Conservation (phyloP, 2,329 filamentous ascomycete species). For the Epichloe hybrida region DNA sequence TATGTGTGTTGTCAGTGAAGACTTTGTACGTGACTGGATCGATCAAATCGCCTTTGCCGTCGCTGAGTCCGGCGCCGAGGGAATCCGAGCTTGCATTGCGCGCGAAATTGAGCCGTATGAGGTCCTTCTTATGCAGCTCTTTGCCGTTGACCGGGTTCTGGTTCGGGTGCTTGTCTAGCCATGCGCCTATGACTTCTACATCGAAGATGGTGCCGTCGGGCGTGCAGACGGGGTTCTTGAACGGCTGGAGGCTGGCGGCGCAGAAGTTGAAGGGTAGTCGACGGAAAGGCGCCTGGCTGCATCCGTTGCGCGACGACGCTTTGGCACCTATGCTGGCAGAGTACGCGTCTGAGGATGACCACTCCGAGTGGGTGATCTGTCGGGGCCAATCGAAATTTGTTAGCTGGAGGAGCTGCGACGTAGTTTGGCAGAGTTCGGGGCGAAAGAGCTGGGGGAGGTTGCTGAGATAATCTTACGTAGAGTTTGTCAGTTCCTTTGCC, state of each 20-base stretch:
- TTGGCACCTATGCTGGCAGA: slow-evolving; percentile 65
- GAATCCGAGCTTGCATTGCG: slow-evolving; percentile 65
- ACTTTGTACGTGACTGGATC: slow-evolving; percentile 97
- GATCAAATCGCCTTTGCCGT: slow-evolving; percentile 64
- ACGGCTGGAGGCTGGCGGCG: slow-evolving; percentile 88
- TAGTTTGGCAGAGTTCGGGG: background rate
- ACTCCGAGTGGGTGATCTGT: slow-evolving; percentile 89
- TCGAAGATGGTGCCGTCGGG: slow-evolving; percentile 82
- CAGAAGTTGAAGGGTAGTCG: slow-evolving; percentile 97
- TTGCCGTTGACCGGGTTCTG: slow-evolving; percentile 83
- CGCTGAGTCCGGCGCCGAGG: slow-evolving; percentile 31
- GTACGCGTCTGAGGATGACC: slow-evolving; percentile 82
- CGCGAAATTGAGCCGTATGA: slow-evolving; percentile 83
- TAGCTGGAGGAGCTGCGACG: background rate
- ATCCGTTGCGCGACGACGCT: slow-evolving; percentile 40
- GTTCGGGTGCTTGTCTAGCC: slow-evolving; percentile 75
- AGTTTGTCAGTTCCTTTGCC: slow-evolving; percentile 33
- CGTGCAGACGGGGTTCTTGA: slow-evolving; percentile 89
- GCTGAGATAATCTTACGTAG: slow-evolving; percentile 20
- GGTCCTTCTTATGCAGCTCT: slow-evolving; percentile 63
- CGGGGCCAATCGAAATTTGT: background rate
- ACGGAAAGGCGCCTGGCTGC: slow-evolving; percentile 50
- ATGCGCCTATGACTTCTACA: slow-evolving; percentile 82
- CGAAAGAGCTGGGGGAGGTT: background rate
- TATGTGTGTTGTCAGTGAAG: slow-evolving; percentile 95